A percentile compares a stretch with the other conserved stretches of the same genome.
phyloP scores from a whole-genome alignment of 108 stramenopile species.

The Nitzschia sp. region DNA sequence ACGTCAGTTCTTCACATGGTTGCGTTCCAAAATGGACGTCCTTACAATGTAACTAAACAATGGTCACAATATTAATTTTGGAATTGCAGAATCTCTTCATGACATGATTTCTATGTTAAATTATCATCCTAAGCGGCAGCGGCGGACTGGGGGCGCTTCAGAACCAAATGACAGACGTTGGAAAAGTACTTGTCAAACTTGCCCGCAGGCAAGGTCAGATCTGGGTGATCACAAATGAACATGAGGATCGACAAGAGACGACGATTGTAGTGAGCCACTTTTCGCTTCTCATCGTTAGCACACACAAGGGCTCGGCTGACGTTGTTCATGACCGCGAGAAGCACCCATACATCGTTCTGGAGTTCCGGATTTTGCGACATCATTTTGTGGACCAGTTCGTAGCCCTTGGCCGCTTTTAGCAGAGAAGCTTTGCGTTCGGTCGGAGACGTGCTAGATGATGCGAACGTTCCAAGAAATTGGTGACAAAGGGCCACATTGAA shows the following conservation, averaged over 20 bases:
- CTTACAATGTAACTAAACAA: too few species aligned
- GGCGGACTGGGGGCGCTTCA: background rate
- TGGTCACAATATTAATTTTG: too few species aligned
- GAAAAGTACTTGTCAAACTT: constrained; percentile 6
- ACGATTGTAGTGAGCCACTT: background rate
- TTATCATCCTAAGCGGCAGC: constrained; percentile 1
- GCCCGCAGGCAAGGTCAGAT: background rate
- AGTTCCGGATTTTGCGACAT: constrained; percentile 4
- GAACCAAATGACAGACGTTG: constrained; percentile 9
- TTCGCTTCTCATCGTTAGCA: constrained; percentile 3
- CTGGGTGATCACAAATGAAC: constrained; percentile 9
- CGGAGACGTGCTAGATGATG: background rate
- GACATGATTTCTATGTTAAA: too few species aligned
- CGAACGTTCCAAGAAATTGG: constrained; percentile 3
- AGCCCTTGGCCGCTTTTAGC: background rate
- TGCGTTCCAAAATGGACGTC: too few species aligned
- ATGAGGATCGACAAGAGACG: constrained; percentile 12
- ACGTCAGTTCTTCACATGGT: too few species aligned
- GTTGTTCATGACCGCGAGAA: constrained; percentile 9
- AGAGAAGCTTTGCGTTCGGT: background rate
- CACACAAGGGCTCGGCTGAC: background rate
- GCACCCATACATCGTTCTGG: constrained; percentile 9
- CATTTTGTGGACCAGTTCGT: constrained; percentile 4
- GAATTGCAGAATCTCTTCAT: too few species aligned
- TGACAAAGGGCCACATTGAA: constrained; percentile 13